Percentiles rank a stretch among this genome's conserved stretches.
These are phyloP conservation scores for Nakaseomyces nivariensis DNA, from an alignment of 1,139 yeast species.

Conservation along the genomic window DNA sequence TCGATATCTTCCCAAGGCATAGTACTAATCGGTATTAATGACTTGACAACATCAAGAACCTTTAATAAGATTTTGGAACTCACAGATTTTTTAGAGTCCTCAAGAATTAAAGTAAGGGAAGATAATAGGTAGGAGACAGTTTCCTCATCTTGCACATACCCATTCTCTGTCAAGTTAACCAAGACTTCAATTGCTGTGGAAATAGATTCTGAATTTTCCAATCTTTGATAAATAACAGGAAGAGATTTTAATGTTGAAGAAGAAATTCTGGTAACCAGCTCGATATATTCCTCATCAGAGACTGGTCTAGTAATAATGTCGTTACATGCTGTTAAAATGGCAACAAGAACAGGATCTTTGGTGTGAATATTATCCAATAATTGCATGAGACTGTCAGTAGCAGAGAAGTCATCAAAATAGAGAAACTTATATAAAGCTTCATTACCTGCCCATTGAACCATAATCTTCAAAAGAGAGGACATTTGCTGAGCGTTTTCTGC, in stretches of 20 bases:
- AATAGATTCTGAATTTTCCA: constrained; percentile 42
- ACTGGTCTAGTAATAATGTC: constrained; percentile 36
- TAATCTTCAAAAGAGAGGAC: constrained; percentile 63
- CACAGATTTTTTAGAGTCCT: constrained; percentile 50
- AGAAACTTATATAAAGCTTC: constrained; percentile 44
- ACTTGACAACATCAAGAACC: constrained; percentile 48
- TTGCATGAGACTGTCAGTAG: constrained; percentile 47
- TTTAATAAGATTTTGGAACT: constrained; percentile 47
- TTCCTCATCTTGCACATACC: constrained; percentile 48
- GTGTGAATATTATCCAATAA: constrained; percentile 46
- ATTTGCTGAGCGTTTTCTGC: constrained; percentile 75
- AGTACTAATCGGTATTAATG: constrained; percentile 44
- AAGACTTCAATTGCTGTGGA: constrained; percentile 44
- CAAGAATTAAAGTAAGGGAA: constrained; percentile 53
- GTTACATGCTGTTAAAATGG: constrained; percentile 48
- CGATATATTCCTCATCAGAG: constrained; percentile 37
- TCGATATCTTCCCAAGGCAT: constrained; percentile 45
- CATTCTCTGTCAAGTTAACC: constrained; percentile 48
- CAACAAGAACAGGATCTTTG: constrained; percentile 55
- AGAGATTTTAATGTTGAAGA: constrained; percentile 44
- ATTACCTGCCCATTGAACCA: constrained; percentile 52
- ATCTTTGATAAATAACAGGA: constrained; percentile 38
- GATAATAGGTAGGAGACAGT: constrained; percentile 46
- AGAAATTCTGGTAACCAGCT: constrained; percentile 46
- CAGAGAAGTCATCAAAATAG: constrained; percentile 45